Percentiles rank a stretch among this genome's conserved stretches.
phyloP scores from a whole-genome alignment of 257 asterid species.

The Salvia hispanica region DNA sequence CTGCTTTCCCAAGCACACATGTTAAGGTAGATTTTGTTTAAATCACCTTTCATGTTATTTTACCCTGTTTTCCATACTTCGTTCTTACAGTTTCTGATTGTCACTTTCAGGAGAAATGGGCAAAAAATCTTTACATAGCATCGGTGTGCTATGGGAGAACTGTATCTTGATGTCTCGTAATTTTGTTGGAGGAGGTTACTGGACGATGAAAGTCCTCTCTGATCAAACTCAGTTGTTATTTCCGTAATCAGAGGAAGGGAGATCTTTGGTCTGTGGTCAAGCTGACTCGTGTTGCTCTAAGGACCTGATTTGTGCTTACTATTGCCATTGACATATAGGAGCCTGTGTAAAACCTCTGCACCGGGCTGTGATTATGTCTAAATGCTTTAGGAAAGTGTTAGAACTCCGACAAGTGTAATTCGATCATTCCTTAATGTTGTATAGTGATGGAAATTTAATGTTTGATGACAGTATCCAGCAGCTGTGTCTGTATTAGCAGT shows the following conservation, averaged over 20 bases:
- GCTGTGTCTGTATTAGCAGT: slow-evolving; percentile 19
- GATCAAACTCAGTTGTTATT: background rate
- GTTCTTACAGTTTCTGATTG: background rate
- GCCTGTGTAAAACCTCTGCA: slow-evolving; percentile 24
- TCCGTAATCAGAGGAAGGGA: background rate
- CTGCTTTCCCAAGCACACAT: slow-evolving; percentile 78
- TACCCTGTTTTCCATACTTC: background rate
- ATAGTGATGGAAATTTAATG: slow-evolving; percentile 20
- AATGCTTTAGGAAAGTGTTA: slow-evolving; percentile 27
- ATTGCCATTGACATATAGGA: slow-evolving; percentile 2
- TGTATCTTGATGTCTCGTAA: slow-evolving; percentile 50
- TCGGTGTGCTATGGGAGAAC: slow-evolving; percentile 81
- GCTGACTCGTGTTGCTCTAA: background rate
- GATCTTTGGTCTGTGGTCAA: slow-evolving; percentile 1
- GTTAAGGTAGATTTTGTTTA: slow-evolving; percentile 57
- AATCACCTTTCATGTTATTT: background rate
- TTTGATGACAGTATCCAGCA: slow-evolving; percentile 20
- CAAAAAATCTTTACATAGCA: slow-evolving; percentile 76
- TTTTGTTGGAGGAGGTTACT: slow-evolving; percentile 20
- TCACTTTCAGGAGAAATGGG: slow-evolving; percentile 77
- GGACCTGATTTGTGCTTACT: slow-evolving; percentile 15
- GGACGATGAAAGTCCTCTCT: slow-evolving; percentile 8
- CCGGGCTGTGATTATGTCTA: slow-evolving; percentile 28
- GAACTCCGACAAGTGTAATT: slow-evolving; percentile 18
- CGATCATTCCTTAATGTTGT: slow-evolving; percentile 34